Base-by-base conservation (phyloP, 176 grass and related monocot species). In the Musa beccarii region DNA sequence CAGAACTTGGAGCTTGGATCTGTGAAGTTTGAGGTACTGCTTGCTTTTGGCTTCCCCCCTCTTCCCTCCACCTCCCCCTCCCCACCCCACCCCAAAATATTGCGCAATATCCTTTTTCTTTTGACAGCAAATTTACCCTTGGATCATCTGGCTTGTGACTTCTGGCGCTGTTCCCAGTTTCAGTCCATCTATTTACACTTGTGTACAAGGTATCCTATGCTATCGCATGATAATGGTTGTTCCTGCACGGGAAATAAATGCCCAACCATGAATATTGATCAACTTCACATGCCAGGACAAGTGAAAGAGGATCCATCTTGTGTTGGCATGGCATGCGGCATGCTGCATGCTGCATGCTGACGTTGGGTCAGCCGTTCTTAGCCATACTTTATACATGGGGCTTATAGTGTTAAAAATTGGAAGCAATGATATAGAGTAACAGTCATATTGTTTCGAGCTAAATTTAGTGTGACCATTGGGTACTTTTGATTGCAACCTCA, bases 11-110 rank as follows among this genome's bases (percentile, higher is more conserved):
- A 94, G 12, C 84, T 91, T 54, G 90, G 90, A 72, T 86, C 86
- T 24, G 83, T 94, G 67, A 99, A 99, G 71, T 99, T 99, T 86
- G 90, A 99, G 95, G 90, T 99, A 70, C 9, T 51, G 43, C 50
- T 51, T 76, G 49, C 63, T 43, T 43, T 43, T 43, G 34, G 34
- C 34, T 43, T 43, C 34, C 4, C 34, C 34, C 34, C 34, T 6
- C 34, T 4, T 0, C 34, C 28, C 28, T 2, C 28, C 28, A 2
- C 28, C 28, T 2, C 28, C 1, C 26, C 1, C 26, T 2, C 26
- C 26, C 1, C 26, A 1, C 26, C 29, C 29, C 29, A n/a, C 3
- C 3, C 29, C 3, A 4, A 28, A 28, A 28, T 28, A 28, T 28
- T 28, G 26, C 26, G 0, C 26, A 43, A 43, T 6, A 43, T 43